Percentiles rank a stretch among this genome's conserved stretches.
Conservation (phyloP, 208 protist species). For the Acanthamoeba sp. region DNA sequence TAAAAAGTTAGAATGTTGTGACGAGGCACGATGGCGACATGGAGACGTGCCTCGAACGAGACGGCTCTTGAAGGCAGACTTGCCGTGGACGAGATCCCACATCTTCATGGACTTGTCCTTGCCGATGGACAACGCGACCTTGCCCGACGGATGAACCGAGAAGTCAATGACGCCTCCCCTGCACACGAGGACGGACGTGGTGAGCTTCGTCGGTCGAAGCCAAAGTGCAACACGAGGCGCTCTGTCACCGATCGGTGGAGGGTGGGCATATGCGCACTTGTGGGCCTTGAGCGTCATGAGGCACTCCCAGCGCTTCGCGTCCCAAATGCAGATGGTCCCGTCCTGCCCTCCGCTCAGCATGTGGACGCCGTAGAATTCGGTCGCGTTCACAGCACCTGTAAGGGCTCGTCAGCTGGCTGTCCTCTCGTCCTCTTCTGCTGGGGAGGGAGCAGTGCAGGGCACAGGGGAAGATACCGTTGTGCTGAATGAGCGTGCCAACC, state of each 20-base stretch:
- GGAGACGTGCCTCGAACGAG: neutral
- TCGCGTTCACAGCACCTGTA: slow-evolving; percentile 6
- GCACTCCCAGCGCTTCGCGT: slow-evolving; percentile 45
- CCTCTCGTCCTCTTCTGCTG: too few species aligned
- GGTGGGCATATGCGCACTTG: too few species aligned
- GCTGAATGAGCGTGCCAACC: slow-evolving; percentile 21
- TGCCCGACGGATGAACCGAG: slow-evolving; percentile 47
- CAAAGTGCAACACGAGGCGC: too few species aligned
- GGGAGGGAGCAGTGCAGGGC: neutral
- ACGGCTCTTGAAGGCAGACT: slow-evolving; percentile 12
- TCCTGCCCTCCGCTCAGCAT: slow-evolving; percentile 50
- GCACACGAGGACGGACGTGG: too few species aligned
- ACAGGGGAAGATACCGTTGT: neutral
- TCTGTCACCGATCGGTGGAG: too few species aligned
- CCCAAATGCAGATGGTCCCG: slow-evolving; percentile 45
- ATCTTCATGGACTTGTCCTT: slow-evolving; percentile 67
- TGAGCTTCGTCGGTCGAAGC: too few species aligned
- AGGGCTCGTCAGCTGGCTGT: too few species aligned
- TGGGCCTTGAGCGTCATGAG: slow-evolving; percentile 39
- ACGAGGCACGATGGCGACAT: neutral
- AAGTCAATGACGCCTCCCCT: slow-evolving; percentile 42
- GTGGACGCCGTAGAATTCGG: slow-evolving; percentile 30
- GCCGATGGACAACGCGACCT: slow-evolving; percentile 41
- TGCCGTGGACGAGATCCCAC: slow-evolving; percentile 33
- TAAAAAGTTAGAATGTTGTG: neutral